Conservation (phyloP, 2,329 filamentous ascomycete genomes). For the Aquanectria penicillioides region DNA sequence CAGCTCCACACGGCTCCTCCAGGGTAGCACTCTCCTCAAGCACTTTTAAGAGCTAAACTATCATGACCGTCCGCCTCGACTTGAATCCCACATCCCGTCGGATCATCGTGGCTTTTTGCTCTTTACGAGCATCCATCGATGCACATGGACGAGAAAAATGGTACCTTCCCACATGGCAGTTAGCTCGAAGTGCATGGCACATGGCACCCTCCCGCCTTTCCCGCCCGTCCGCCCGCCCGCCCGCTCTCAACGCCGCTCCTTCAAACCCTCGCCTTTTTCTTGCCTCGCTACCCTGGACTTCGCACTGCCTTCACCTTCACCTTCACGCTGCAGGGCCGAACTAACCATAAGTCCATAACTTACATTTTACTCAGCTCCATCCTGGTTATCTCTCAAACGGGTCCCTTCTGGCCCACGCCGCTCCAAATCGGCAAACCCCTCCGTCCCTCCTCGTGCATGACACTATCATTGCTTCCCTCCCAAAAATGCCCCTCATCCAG, state of each 20-base stretch:
- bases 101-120: not conserved
- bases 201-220: conserved; percentile 19
- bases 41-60: not conserved
- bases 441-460: not conserved
- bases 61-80: not conserved
- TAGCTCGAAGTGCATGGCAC: conserved; percentile 1
- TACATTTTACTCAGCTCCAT: not conserved
- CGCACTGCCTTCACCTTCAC: not conserved
- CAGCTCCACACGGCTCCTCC: not conserved
- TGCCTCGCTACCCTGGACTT: not conserved
- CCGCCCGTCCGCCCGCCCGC: conserved; percentile 22
- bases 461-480: conserved; percentile 3
- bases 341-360: too few species aligned
- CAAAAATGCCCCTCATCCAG: conserved; percentile 1
- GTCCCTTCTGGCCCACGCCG: not conserved
- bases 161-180: conserved; percentile 16
- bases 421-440: not conserved
- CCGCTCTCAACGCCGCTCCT: conserved; percentile 20
- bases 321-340: too few species aligned
- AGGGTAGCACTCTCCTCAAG: not conserved
- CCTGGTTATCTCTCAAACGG: not conserved
- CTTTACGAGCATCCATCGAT: not conserved
- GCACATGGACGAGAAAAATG: not conserved
- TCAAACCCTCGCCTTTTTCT: conserved; percentile 1
- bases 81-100: not conserved